Evolutionary conservation across 768 basidiomycete genomes (phyloP), one percentile per base, ranked within the genome.

Genomic region (Xerocomus spinulosus): DNA sequence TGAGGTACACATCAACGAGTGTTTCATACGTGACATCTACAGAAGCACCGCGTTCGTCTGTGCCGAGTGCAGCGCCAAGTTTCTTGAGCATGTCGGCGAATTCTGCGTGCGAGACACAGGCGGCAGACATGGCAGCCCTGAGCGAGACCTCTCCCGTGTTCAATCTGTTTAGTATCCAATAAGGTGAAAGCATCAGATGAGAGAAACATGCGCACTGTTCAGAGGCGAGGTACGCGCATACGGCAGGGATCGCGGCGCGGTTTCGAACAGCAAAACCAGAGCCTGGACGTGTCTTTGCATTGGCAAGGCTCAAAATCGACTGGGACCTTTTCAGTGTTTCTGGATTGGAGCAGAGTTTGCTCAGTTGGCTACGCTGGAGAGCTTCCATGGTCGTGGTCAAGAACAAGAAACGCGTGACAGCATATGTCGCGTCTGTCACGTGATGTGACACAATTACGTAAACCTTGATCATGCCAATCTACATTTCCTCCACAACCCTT

Each of bases 151-250:
- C 66, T 26, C 44, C 50, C 17, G 52, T 50, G 33, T 63, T 68
- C 17, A 66, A 34, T 24, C 65, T 67, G 35, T 20, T 21, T 23
- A 2, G 9, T 8, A 8, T 37, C 20, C 32, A n/a, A n/a, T 1
- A n/a, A 5, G 39, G 23, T 28, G 26, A 42, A 38, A 3, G 15
- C 9, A 14, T 4, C 10, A 2, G 2, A 4, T 0, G 17, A 48
- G 4, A 35, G 29, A 29, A 9, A 29, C 23, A 41, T 38, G 43
- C 66, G 53, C 45, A 68, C 66, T 54, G 56, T 55, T 68, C 57
- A 12, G 66, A 68, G 13, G 66, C 66, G 3, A 68, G 46, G 42
- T 62, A 62, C 20, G 66, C 66, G 49, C 62, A 69, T 26, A 66
- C 38, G 8, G 64, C 57, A 4, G 63, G 62, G 12, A 68, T 52